Percentiles rank a stretch among this genome's conserved stretches.
These are phyloP conservation scores for Dactylis glomerata DNA, from an alignment of 176 grass and related monocot species.

Conservation along the genomic window DNA sequence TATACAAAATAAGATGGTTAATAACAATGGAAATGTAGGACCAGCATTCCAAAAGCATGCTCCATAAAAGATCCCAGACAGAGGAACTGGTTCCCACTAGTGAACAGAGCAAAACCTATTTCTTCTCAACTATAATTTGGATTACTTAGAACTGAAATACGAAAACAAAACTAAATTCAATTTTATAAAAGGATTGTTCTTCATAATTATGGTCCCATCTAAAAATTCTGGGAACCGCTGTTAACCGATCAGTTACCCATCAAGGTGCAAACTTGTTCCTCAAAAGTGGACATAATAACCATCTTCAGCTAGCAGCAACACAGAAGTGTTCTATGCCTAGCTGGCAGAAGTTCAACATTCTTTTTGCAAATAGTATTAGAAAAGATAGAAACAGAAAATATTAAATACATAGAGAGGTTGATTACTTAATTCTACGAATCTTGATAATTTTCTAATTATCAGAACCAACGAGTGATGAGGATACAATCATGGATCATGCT, in stretches of 20 bases:
- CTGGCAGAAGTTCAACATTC: not conserved
- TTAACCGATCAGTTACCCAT: not conserved
- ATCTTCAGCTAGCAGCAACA: not conserved
- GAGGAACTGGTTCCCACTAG: not conserved
- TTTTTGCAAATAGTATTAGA: not conserved
- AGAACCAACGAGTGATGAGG: conserved; percentile 1
- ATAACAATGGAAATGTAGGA: not conserved
- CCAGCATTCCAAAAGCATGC: not conserved
- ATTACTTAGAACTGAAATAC: not conserved
- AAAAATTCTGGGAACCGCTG: not conserved
- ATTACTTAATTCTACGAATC: not conserved
- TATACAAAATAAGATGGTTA: conserved; percentile 21
- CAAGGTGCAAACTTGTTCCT: not conserved
- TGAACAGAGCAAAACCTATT: not conserved
- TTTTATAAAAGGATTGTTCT: not conserved
- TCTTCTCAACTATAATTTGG: not conserved
- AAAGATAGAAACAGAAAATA: not conserved
- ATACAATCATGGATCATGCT: too few species aligned
- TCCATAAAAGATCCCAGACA: not conserved
- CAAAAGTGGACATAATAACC: not conserved
- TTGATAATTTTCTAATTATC: conserved; percentile 3
- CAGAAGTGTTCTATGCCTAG: not conserved
- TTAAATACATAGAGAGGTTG: not conserved
- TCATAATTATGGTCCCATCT: not conserved
- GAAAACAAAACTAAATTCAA: not conserved